These are phyloP conservation scores for Metschnikowia lachancei DNA, from an alignment of 805 yeast species.

Conservation along the genomic window DNA sequence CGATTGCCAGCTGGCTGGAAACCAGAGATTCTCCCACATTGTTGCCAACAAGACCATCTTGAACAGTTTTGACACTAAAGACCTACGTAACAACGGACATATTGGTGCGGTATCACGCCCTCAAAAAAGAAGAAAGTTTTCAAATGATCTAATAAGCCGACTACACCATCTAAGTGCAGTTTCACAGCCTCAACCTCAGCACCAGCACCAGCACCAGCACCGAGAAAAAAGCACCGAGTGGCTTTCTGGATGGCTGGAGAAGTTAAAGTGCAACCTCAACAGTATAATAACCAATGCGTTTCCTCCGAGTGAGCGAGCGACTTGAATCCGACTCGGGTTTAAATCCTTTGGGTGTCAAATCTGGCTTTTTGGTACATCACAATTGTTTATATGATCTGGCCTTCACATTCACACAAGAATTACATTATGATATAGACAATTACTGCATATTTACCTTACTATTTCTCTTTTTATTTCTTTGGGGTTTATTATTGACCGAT, in stretches of 20 bases:
- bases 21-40: background rate
- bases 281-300: conserved; percentile 1
- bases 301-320: background rate
- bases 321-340: too few relatives aligned
- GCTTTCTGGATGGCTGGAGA: conserved; percentile 11
- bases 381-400: too few relatives aligned
- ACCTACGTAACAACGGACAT: background rate
- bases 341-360: too few relatives aligned
- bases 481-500: too few relatives aligned
- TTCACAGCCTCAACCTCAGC: conserved; percentile 11
- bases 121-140: conserved; percentile 13
- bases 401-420: too few relatives aligned
- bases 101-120: background rate
- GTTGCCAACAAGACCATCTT: background rate
- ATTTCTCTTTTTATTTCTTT: too few relatives aligned
- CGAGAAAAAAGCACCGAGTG: conserved; percentile 11
- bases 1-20: background rate
- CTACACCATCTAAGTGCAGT: conserved; percentile 19
- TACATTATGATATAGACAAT: too few relatives aligned
- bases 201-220: too few relatives aligned
- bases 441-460: too few relatives aligned
- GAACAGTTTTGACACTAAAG: background rate
- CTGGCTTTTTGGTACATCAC: too few relatives aligned
- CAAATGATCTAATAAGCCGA: conserved; percentile 27
- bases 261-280: conserved; percentile 11